Percentiles rank a stretch among this genome's conserved stretches.
Conservation (phyloP, 257 asterid species). For the Przewalskia tangutica region DNA sequence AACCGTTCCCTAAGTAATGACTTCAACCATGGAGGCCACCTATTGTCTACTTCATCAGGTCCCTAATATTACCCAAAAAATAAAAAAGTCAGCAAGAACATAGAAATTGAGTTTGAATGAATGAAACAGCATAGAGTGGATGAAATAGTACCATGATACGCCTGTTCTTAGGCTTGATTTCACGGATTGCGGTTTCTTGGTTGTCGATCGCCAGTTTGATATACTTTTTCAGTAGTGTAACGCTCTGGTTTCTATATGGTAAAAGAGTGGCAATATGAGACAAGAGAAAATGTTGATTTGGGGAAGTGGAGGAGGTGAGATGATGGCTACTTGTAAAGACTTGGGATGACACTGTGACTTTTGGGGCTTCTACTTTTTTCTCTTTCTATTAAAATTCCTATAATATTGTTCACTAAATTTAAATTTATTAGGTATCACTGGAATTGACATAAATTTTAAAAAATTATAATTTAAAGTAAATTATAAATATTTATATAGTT, state of each 20-base stretch:
- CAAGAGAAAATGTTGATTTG: neutral
- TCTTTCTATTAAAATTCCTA: neutral
- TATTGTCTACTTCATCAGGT: slow-evolving; percentile 12
- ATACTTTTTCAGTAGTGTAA: slow-evolving; percentile 21
- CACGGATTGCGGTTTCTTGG: slow-evolving; percentile 45
- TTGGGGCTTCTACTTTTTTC: slow-evolving; percentile 5
- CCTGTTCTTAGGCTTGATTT: slow-evolving; percentile 61
- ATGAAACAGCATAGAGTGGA: neutral
- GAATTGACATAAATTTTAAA: too few species aligned
- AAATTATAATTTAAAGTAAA: too few species aligned
- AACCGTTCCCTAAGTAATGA: slow-evolving; percentile 6
- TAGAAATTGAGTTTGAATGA: neutral
- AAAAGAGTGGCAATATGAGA: neutral
- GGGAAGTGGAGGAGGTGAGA: slow-evolving; percentile 31
- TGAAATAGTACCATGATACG: slow-evolving; percentile 57
- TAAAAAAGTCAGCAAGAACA: neutral
- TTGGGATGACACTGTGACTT: neutral
- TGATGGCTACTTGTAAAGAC: slow-evolving; percentile 17
- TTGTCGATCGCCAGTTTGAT: slow-evolving; percentile 80
- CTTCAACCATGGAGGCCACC: slow-evolving; percentile 16
- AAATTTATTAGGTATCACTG: too few species aligned
- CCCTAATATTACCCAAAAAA: neutral
- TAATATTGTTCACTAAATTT: neutral
- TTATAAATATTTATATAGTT: too few species aligned
- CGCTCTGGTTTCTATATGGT: neutral